These are phyloP conservation scores for Crithidia bombi DNA, from an alignment of 208 protist genomes.

Conservation along the genomic window DNA sequence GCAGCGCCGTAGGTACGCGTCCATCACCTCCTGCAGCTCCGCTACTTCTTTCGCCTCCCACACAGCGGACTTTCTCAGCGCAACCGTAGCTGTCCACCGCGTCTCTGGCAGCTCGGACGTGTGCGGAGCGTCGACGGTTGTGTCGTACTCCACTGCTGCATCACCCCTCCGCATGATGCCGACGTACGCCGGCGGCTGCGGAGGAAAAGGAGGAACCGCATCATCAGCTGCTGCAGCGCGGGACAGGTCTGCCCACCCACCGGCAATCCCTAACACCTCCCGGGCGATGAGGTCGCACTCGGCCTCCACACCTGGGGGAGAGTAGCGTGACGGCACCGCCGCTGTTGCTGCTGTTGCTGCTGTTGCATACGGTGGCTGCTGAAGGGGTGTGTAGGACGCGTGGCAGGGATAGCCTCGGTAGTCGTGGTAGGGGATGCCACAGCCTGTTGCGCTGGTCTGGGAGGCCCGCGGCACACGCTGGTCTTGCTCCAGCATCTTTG, in stretches of 20 bases:
- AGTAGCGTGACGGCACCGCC: not conserved
- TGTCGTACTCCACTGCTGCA: not conserved
- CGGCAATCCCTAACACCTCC: slow-evolving; percentile 9
- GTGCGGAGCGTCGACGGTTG: not conserved
- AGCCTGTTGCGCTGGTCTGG: not conserved
- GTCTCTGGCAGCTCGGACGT: not conserved
- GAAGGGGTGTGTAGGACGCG: not conserved
- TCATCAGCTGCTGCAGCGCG: slow-evolving; percentile 1
- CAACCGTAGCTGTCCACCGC: not conserved
- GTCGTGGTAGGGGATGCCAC: not conserved
- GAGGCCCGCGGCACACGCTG: not conserved
- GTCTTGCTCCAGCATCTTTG: slow-evolving; percentile 6
- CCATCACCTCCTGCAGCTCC: slow-evolving; percentile 23
- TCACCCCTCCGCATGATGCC: not conserved
- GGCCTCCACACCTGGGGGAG: not conserved
- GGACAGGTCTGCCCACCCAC: slow-evolving; percentile 3
- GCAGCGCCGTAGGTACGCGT: not conserved
- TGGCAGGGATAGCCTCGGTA: not conserved
- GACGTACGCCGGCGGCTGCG: not conserved
- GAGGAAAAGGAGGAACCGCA: not conserved
- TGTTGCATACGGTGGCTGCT: not conserved
- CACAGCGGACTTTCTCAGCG: not conserved
- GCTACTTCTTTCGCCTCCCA: slow-evolving; percentile 14
- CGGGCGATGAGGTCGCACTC: slow-evolving; percentile 19
- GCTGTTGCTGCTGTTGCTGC: slow-evolving; percentile 8